Evolutionary conservation across 2,329 filamentous ascomycete species (phyloP).

Genomic region (Aspergillus jensenii): DNA sequence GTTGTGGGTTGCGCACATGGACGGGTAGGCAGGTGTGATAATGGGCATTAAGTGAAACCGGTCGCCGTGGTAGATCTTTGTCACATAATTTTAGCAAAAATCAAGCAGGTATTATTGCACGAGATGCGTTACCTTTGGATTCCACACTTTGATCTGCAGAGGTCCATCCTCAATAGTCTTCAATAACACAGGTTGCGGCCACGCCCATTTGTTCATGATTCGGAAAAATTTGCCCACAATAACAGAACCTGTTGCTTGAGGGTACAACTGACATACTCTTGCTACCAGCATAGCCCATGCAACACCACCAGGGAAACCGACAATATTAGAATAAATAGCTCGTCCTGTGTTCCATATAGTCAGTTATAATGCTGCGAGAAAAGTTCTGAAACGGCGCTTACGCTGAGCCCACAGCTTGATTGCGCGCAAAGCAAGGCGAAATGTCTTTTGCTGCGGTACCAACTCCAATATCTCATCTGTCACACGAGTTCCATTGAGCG

Average conservation of each 20-base stretch:
- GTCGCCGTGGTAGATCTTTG: slow-evolving; percentile 73
- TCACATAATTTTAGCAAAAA: not conserved
- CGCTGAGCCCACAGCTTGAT: slow-evolving; percentile 96
- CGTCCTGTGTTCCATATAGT: slow-evolving; percentile 50
- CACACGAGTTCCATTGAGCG: slow-evolving; percentile 90
- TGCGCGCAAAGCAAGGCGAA: slow-evolving; percentile 82
- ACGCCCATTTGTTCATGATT: slow-evolving; percentile 86
- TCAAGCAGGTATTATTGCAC: not conserved
- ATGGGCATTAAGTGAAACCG: slow-evolving; percentile 92
- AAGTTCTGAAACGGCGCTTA: slow-evolving; percentile 25
- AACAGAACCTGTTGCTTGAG: slow-evolving; percentile 82
- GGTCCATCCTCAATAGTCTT: slow-evolving; percentile 83
- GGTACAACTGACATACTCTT: slow-evolving; percentile 92
- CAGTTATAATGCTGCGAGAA: not conserved
- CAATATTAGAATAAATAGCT: slow-evolving; percentile 92
- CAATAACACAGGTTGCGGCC: slow-evolving; percentile 89
- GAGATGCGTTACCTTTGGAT: slow-evolving; percentile 67
- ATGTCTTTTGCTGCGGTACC: slow-evolving; percentile 86
- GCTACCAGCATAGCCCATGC: slow-evolving; percentile 98
- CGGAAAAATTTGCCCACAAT: slow-evolving; percentile 93
- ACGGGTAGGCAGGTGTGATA: slow-evolving; percentile 95
- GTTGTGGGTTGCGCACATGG: slow-evolving; percentile 97
- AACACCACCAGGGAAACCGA: slow-evolving; percentile 94
- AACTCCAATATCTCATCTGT: slow-evolving; percentile 88
- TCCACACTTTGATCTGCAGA: slow-evolving; percentile 86